phyloP scores from a whole-genome alignment of 495 filamentous ascomycete genomes.

The Geopyxis carbonaria region DNA sequence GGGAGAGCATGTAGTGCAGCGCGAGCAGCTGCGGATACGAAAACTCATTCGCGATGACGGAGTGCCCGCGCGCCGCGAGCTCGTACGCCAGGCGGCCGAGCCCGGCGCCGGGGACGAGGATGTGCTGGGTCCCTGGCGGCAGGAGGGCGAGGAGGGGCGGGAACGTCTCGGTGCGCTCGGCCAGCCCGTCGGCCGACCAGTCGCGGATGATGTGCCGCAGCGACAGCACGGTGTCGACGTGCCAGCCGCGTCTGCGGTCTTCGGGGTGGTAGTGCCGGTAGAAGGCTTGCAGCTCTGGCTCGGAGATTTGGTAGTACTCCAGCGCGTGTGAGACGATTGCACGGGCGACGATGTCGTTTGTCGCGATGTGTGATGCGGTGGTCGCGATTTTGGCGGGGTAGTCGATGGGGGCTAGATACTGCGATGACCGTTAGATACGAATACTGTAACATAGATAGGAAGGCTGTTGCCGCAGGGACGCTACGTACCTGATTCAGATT shows the following conservation, averaged over 20 bases:
- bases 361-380: not conserved
- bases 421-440: not conserved
- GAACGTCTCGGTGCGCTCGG: constrained; percentile 29
- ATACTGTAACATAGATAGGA: not conserved
- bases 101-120: constrained; percentile 31
- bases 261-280: constrained; percentile 12
- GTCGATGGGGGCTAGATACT: constrained; percentile 2
- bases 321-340: constrained; percentile 21
- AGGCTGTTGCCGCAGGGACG: constrained; percentile 1
- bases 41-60: constrained; percentile 31
- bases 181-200: constrained; percentile 28
- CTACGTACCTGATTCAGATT: constrained; percentile 22
- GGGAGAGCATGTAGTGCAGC: constrained; percentile 25
- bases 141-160: constrained; percentile 23
- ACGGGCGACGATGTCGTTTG: constrained; percentile 21
- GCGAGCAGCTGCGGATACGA: constrained; percentile 31
- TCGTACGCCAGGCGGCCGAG: constrained; percentile 31
- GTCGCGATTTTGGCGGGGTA: constrained; percentile 1
- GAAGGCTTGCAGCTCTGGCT: constrained; percentile 23
- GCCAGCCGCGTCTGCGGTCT: constrained; percentile 15
- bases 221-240: constrained; percentile 28
- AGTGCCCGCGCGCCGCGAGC: constrained; percentile 26
- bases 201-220: constrained; percentile 35
- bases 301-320: constrained; percentile 23
- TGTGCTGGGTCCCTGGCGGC: constrained; percentile 10